phyloP scores from a whole-genome alignment of 495 filamentous ascomycete genomes.

The Xylaria curta region DNA sequence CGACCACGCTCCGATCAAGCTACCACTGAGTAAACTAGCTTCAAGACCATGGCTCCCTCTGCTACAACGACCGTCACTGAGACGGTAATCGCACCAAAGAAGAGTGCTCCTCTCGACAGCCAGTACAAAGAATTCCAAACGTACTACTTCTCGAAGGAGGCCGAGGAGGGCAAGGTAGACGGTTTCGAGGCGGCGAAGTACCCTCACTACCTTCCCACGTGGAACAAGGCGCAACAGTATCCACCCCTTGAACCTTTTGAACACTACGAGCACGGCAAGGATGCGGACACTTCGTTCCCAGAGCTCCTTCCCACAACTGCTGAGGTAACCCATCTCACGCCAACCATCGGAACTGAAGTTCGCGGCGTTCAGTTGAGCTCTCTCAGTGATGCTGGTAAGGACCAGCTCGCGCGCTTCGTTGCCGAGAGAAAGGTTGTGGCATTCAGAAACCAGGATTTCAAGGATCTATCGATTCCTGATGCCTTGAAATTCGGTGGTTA shows the following conservation, averaged over 20 bases:
- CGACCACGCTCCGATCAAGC: neutral
- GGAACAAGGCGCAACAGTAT: conserved; percentile 67
- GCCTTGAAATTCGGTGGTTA: conserved; percentile 76
- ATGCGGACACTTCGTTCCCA: conserved; percentile 70
- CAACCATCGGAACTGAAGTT: conserved; percentile 78
- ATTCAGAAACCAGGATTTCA: conserved; percentile 81
- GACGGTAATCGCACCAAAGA: conserved; percentile 41
- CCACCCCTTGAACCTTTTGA: conserved; percentile 70
- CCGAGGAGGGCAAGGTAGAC: conserved; percentile 51
- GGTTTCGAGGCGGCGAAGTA: conserved; percentile 63
- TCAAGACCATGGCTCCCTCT: conserved; percentile 59
- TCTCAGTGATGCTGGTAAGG: conserved; percentile 70
- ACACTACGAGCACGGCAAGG: conserved; percentile 74
- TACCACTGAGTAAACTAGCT: neutral
- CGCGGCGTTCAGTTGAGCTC: conserved; percentile 76
- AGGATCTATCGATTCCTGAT: conserved; percentile 71
- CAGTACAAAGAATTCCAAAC: conserved; percentile 68
- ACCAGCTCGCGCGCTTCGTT: conserved; percentile 80
- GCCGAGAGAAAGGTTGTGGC: conserved; percentile 81
- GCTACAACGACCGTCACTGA: conserved; percentile 54
- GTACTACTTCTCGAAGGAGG: conserved; percentile 57
- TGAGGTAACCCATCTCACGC: conserved; percentile 65
- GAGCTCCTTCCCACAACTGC: conserved; percentile 66
- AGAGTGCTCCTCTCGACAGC: conserved; percentile 51
- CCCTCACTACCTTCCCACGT: conserved; percentile 78